Evolutionary conservation across 1,284 basidiomycete species (phyloP).

Genomic region (Porphyrellus sp.): DNA sequence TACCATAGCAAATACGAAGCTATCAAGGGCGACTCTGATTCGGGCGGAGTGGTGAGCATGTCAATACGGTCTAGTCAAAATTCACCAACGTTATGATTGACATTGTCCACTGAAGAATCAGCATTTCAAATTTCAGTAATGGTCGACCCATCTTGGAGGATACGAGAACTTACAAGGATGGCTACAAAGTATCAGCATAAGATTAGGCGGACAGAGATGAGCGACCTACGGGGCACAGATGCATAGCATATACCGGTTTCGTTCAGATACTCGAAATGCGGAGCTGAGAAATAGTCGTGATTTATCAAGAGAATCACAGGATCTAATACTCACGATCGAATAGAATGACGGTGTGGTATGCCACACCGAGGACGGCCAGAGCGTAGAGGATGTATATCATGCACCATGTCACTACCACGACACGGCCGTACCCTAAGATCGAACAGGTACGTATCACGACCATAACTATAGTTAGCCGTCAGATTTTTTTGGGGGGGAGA

Average conservation of each 20-base stretch:
- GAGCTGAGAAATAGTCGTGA: neutral
- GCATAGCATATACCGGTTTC: constrained; percentile 11
- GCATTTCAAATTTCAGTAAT: neutral
- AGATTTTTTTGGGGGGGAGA: neutral
- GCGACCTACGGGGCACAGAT: constrained; percentile 10
- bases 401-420: neutral
- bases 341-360: neutral
- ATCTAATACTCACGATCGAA: constrained; percentile 10
- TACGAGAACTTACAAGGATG: constrained; percentile 7
- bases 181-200: constrained; percentile 7
- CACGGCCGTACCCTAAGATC: constrained; percentile 13
- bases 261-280: constrained; percentile 5
- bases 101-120: constrained; percentile 21
- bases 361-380: neutral
- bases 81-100: constrained; percentile 15
- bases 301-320: neutral
- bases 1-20: constrained; percentile 4
- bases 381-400: constrained; percentile 17
- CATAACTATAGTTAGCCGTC: constrained; percentile 16
- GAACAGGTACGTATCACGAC: constrained; percentile 26
- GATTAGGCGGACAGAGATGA: neutral
- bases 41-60: neutral
- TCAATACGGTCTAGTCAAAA: neutral
- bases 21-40: constrained; percentile 22
- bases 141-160: neutral